phyloP scores from a whole-genome alignment of 768 basidiomycete species.

The Pluteus cervinus region DNA sequence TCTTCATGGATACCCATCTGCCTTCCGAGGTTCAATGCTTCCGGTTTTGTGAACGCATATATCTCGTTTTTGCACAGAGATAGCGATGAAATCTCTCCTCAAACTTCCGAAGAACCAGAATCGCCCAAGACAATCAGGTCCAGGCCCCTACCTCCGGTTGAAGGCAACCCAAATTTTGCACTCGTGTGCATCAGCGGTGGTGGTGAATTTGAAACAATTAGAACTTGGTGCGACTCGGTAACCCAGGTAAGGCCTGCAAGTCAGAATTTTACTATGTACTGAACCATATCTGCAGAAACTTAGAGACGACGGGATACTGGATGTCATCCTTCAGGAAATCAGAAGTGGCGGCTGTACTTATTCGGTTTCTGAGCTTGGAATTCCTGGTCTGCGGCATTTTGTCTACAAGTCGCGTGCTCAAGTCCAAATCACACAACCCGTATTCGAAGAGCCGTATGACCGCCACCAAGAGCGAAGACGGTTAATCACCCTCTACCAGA shows the following conservation, averaged over 20 bases:
- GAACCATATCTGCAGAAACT: conserved; percentile 44
- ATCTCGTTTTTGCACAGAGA: conserved; percentile 62
- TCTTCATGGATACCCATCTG: conserved; percentile 96
- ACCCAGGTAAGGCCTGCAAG: conserved; percentile 38
- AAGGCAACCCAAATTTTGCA: conserved; percentile 40
- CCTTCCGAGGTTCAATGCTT: conserved; percentile 87
- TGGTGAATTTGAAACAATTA: conserved; percentile 80
- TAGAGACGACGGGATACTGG: conserved; percentile 48
- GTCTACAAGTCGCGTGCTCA: conserved; percentile 87
- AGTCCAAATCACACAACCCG: conserved; percentile 84
- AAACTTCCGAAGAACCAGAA: conserved; percentile 8
- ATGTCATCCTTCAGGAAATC: conserved; percentile 44
- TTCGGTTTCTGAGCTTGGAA: conserved; percentile 67
- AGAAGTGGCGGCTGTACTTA: conserved; percentile 52
- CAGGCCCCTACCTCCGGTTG: too few species aligned
- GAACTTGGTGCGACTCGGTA: conserved; percentile 68
- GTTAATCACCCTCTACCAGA: conserved; percentile 85
- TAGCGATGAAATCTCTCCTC: conserved; percentile 14
- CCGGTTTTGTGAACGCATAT: conserved; percentile 89
- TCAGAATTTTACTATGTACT: conserved; percentile 4
- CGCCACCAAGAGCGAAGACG: conserved; percentile 51
- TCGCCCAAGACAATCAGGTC: background rate
- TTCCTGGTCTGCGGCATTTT: conserved; percentile 91
- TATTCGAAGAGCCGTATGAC: conserved; percentile 85
- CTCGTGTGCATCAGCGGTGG: conserved; percentile 79